phyloP scores from a whole-genome alignment of 139 green algal genomes.

The Ettlia oleoabundans region DNA sequence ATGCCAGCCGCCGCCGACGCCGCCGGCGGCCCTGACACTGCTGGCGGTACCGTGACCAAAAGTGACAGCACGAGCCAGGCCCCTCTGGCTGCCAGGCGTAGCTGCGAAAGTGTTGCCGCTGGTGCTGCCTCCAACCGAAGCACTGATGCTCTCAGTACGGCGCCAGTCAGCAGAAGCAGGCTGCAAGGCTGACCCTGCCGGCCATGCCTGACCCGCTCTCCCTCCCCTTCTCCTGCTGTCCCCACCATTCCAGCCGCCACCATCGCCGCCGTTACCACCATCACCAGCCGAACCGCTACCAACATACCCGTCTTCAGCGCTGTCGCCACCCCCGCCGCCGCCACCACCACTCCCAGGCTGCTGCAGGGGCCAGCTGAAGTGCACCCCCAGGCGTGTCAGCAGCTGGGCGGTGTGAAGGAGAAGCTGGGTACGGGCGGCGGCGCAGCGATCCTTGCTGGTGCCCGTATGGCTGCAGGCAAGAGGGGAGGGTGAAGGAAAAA shows the following conservation, averaged over 20 bases:
- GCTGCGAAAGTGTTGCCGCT: too few relatives aligned
- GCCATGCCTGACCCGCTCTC: not conserved
- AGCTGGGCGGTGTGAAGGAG: not conserved
- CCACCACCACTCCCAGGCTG: not conserved
- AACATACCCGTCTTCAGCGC: too few relatives aligned
- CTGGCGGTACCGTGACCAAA: too few relatives aligned
- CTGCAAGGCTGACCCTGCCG: too few relatives aligned
- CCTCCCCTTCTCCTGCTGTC: not conserved
- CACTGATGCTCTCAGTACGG: too few relatives aligned
- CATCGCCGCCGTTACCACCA: too few relatives aligned
- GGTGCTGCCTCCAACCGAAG: too few relatives aligned
- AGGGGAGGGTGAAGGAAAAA: not conserved
- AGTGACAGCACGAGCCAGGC: too few relatives aligned
- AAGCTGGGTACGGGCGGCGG: conserved; percentile 6
- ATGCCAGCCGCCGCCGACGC: not conserved
- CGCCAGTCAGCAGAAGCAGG: too few relatives aligned
- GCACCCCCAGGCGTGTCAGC: not conserved
- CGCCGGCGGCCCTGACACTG: not conserved
- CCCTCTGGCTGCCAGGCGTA: too few relatives aligned
- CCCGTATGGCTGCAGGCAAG: conserved; percentile 4
- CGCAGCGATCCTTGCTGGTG: conserved; percentile 20
- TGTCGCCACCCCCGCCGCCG: not conserved
- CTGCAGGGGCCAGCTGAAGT: not conserved
- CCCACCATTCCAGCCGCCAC: not conserved
- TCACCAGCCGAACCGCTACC: too few relatives aligned